Evolutionary conservation across 768 basidiomycete genomes (phyloP), one percentile per base, ranked within the genome.

Genomic region (Auriscalpium microsporum): DNA sequence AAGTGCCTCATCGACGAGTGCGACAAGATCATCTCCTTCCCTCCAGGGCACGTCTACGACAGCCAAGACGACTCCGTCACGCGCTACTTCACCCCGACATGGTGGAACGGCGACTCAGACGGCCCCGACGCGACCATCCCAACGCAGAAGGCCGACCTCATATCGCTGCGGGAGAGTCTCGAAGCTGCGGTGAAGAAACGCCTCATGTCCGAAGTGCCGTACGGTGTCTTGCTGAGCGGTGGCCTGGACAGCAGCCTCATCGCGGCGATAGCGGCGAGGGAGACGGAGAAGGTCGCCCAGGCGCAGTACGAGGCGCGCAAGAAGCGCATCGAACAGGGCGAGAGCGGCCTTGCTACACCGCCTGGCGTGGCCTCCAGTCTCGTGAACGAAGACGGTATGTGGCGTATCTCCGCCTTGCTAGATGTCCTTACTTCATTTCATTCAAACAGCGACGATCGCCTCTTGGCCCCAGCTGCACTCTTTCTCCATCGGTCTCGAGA

Each of bases 131-230:
- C 73, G 9, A 63, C 70, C 11, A 76, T 85, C 56, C 87, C 92
- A 34, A 78, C 80, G 48, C 76, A 72, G 35, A 61, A 78, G 7
- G 80, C 78, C 11, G 82, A 98, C 68, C 72, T 87, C 45, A 85
- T 76, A 8, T 70, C 79, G 21, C 70, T 99, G 35, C 82, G 94
- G 44, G 83, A 90, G 67, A 78, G 85, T 0, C 78, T 99, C 33
- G 96, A 98, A 72, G 85, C 79, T 34, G 91, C 96, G 13, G 96
- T 99, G 49, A 80, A 84, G 64, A 99, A 98, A 70, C 79, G 96
- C 48, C 73, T 99, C 17, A 99, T 99, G 96, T 89, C 88, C 34
- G 96, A 99, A 71, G 96, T 98, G 10, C 96, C 96, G 3, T 99
- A 94, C 62, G 96, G 96, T 56, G 96, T 99, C 14, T 78, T 99